Base-by-base conservation (phyloP, 2,329 filamentous ascomycete genomes). In the Rugonectria rugulosa region DNA sequence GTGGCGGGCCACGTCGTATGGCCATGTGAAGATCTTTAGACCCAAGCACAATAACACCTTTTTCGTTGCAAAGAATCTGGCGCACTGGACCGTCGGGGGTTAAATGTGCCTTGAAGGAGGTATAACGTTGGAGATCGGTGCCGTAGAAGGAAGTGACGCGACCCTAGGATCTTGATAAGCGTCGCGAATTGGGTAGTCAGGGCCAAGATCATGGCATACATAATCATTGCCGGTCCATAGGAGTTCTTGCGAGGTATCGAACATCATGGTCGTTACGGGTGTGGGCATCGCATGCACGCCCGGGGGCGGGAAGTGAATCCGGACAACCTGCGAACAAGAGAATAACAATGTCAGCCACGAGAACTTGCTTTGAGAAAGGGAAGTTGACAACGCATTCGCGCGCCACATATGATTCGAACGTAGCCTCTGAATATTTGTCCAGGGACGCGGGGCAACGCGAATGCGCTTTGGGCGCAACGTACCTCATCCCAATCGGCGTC, bases 141-240 rank as follows among this genome's bases (percentile, higher is more conserved):
- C 92, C 89, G 73, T 91, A 91, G 75, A 96, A 97, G 10, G 94
- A 97, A 38, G 87, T 89, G 42, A 98, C 86, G 62, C 92, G 88
- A 59, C 95, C 95, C 91, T 97, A 52, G 15, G 11, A 46, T 29
- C 21, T 24, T 12, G 36, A 65, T 75, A 48, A 76, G 65, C 62
- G 32, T 46, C 3, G 12, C 9, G 23, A 19, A n/a, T 24, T 21
- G 29, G 11, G 40, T 14, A 2, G 9, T 10, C n/a, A 26, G 19
- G 31, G 37, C 26, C 10, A 24, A 32, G 8, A 15, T n/a, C 7
- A 44, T 11, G 24, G 67, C 85, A 79, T 80, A 95, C 91, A 81
- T 88, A 91, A 77, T 95, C 91, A 73, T 95, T 96, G 41, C 93
- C 96, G 3, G 88, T 87, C 95, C 96, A 99, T 48, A 99, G 77